Base-by-base conservation (phyloP, 306 rosid genomes). In the Ochetophila trinervis region DNA sequence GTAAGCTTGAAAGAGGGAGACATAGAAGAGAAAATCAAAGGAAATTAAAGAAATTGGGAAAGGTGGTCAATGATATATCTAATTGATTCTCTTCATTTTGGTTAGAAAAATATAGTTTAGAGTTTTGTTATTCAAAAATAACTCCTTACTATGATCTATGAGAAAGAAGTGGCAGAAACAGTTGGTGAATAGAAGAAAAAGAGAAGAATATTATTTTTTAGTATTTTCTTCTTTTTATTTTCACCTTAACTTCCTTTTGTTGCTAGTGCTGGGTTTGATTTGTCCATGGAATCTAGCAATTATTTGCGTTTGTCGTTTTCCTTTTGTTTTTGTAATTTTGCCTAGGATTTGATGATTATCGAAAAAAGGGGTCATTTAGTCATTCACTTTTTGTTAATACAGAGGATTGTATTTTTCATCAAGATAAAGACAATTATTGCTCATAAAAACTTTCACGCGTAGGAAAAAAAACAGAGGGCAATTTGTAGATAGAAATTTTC, bases 11-110 rank as follows among this genome's bases (percentile, higher is more conserved):
- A 5, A 49, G 9, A 7, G 76, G 74, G 76, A 78, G 79, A 80
- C 86, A 80, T 20, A 57, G 23, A 20, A 70, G 73, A 76, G 79
- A 84, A 80, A 82, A 82, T 79, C 64, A 74, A 75, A 86, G 83
- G 66, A 60, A 60, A 8, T 40, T 9, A 40, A 51, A 15, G 17
- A 42, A 71, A 53, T 51, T 30, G 61, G 22, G 51, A 51, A 53
- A 62, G 18, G 40, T 57, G 27, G 80, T 80, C 84, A 81, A 76
- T 18, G 84, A 72, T 74, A 40, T 66, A 62, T 35, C 19, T 60
- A 59, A 71, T 54, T 13, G 36, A 71, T 61, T 76, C 63, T 21
- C 68, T 67, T 53, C 57, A 22, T 66, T 58, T 36, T 16, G 30
- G 48, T 62, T 22, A 40, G 52, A 48, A 19, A 50, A 52, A 57